Evolutionary conservation across 139 green algal genomes (phyloP).

Genomic region (Chlamydomonas asymmetrica): DNA sequence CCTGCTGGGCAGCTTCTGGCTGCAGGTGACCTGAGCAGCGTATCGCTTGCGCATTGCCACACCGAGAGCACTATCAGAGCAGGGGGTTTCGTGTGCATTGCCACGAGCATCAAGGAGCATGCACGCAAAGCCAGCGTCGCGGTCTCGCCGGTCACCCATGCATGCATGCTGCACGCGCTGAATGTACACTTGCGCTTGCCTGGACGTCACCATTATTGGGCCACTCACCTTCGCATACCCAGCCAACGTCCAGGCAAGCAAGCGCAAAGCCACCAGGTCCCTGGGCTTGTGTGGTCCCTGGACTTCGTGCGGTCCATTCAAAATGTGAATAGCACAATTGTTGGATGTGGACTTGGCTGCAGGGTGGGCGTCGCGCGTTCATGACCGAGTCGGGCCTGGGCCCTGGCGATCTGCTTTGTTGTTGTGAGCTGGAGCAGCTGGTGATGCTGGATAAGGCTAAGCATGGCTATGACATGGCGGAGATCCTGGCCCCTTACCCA

Average conservation of each 20-base stretch:
- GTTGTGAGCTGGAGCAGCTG: slow-evolving; percentile 28
- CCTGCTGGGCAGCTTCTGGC: not conserved
- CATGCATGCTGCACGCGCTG: not conserved
- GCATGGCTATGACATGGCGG: slow-evolving; percentile 2
- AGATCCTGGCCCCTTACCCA: slow-evolving; percentile 11
- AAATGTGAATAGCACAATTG: too few species aligned
- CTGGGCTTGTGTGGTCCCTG: too few species aligned
- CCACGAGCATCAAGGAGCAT: too few species aligned
- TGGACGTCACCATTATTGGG: not conserved
- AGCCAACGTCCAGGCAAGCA: not conserved
- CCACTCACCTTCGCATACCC: not conserved
- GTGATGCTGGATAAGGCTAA: not conserved
- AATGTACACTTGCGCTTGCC: too few species aligned
- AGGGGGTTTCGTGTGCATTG: too few species aligned
- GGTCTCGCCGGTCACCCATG: not conserved
- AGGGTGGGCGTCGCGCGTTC: too few species aligned
- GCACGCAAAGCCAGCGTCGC: not conserved
- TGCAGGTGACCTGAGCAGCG: too few species aligned
- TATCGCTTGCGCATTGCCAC: too few species aligned
- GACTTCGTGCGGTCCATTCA: not conserved
- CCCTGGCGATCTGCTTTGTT: slow-evolving; percentile 11
- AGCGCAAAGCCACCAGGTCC: not conserved
- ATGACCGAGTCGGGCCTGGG: not conserved
- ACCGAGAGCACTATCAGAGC: too few species aligned
- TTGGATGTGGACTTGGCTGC: too few species aligned